Conservation (phyloP, 140 eudicot genomes). For the Flaveria floridana region DNA sequence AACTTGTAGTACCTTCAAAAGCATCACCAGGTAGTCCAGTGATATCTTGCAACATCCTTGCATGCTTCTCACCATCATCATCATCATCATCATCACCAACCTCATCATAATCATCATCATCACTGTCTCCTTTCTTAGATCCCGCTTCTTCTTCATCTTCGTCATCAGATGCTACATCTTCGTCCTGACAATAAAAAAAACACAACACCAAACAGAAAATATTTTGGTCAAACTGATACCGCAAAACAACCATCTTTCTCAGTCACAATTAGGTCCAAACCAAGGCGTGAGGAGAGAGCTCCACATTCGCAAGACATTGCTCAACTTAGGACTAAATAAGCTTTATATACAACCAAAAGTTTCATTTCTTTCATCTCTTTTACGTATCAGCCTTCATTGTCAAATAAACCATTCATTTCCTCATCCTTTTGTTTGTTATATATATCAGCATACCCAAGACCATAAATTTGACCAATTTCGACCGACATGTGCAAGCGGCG, state of each 20-base stretch:
- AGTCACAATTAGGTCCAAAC: neutral
- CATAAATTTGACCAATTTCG: neutral
- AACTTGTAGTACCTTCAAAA: constrained; percentile 57
- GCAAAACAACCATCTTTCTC: neutral
- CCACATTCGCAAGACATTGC: neutral
- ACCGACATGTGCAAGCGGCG: neutral
- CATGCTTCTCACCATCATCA: constrained; percentile 66
- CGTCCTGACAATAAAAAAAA: constrained; percentile 51
- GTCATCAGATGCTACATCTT: constrained; percentile 77
- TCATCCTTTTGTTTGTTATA: neutral
- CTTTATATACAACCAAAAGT: neutral
- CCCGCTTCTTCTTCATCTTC: constrained; percentile 35
- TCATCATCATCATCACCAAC: constrained; percentile 40
- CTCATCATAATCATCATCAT: constrained; percentile 25
- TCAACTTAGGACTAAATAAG: neutral
- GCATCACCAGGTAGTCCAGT: constrained; percentile 83
- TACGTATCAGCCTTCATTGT: neutral
- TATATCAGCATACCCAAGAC: neutral
- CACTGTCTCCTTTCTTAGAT: constrained; percentile 23
- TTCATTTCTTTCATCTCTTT: neutral
- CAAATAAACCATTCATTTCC: neutral
- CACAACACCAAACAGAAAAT: neutral
- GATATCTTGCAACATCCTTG: constrained; percentile 72
- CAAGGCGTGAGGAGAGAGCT: neutral
- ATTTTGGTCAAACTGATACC: neutral